phyloP scores from a whole-genome alignment of 163 green algal species.

The Trebouxiophyceae sp. region DNA sequence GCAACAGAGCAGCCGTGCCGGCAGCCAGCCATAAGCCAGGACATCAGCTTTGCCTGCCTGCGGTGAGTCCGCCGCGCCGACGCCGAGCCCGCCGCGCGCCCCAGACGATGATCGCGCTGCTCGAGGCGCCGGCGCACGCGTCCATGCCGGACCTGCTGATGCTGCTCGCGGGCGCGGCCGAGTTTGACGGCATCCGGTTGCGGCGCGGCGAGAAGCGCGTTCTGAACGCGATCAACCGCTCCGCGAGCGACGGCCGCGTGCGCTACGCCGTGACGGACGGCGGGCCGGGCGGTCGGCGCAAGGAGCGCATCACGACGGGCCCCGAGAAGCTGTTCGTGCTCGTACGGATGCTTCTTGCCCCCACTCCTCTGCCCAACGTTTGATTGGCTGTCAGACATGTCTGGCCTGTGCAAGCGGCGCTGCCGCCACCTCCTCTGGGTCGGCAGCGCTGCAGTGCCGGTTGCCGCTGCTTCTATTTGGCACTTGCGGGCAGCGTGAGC shows the following conservation, averaged over 20 bases:
- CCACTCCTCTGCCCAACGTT: neutral
- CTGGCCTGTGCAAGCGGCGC: no score
- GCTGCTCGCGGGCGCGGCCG: conserved; percentile 24
- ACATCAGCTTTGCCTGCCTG: no score
- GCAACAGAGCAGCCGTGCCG: no score
- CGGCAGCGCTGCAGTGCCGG: neutral
- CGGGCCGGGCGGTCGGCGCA: conserved; percentile 28
- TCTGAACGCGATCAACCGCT: conserved; percentile 69
- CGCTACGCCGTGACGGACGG: conserved; percentile 45
- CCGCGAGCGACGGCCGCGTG: conserved; percentile 16
- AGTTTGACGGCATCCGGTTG: conserved; percentile 41
- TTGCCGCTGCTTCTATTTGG: neutral
- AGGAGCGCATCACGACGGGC: conserved; percentile 43
- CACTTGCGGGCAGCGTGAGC: no score
- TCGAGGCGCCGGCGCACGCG: conserved; percentile 6
- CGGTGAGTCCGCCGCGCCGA: no score
- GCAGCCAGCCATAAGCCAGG: neutral
- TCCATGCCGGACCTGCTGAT: conserved; percentile 39
- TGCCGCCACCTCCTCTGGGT: neutral
- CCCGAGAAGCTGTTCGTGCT: conserved; percentile 80
- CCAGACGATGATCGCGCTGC: conserved; percentile 61
- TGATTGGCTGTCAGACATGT: no score
- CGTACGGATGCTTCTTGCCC: conserved; percentile 23
- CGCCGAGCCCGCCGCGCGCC: no score
- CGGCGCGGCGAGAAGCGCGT: conserved; percentile 41